Percentiles rank a stretch among this genome's conserved stretches.
Conservation (phyloP, 331 rosid genomes). For the Malus hybrid region DNA sequence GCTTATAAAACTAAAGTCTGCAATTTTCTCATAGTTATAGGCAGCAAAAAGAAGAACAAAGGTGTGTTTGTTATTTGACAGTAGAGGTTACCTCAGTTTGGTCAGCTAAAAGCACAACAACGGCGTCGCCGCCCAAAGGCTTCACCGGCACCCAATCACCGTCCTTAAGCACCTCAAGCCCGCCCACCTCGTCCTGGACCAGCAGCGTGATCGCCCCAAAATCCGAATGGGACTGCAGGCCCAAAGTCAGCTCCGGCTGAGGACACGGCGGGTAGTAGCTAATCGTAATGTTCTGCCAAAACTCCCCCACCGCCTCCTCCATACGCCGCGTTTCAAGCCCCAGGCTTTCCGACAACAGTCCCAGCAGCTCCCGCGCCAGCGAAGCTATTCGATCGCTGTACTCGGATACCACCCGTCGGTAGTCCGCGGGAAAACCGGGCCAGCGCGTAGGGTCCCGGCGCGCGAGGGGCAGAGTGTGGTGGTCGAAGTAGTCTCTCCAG, state of each 20-base stretch:
- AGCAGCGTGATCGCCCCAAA: slow-evolving; percentile 70
- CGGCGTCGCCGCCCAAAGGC: slow-evolving; percentile 52
- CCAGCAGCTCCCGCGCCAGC: slow-evolving; percentile 55
- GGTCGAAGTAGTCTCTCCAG: slow-evolving; percentile 94
- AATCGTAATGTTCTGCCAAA: slow-evolving; percentile 71
- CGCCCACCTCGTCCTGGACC: slow-evolving; percentile 80
- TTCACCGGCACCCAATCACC: slow-evolving; percentile 59
- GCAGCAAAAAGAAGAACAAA: neutral
- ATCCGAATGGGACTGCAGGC: slow-evolving; percentile 88
- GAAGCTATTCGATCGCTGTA: slow-evolving; percentile 47
- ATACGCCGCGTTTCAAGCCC: slow-evolving; percentile 53
- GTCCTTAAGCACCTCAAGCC: slow-evolving; percentile 64
- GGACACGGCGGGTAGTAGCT: slow-evolving; percentile 94
- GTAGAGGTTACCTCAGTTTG: slow-evolving; percentile 68
- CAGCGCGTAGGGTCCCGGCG: slow-evolving; percentile 71
- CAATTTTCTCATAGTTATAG: neutral
- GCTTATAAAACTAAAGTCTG: neutral
- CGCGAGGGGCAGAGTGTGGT: slow-evolving; percentile 73
- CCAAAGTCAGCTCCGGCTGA: slow-evolving; percentile 80
- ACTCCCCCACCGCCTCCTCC: slow-evolving; percentile 60
- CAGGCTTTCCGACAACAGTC: slow-evolving; percentile 60
- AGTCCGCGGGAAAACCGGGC: slow-evolving; percentile 54
- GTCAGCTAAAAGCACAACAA: slow-evolving; percentile 77
- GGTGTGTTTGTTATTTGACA: neutral
- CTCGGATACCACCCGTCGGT: slow-evolving; percentile 35